Conservation (phyloP, 805 yeast species). For the Lipomyces chichibuensis region DNA sequence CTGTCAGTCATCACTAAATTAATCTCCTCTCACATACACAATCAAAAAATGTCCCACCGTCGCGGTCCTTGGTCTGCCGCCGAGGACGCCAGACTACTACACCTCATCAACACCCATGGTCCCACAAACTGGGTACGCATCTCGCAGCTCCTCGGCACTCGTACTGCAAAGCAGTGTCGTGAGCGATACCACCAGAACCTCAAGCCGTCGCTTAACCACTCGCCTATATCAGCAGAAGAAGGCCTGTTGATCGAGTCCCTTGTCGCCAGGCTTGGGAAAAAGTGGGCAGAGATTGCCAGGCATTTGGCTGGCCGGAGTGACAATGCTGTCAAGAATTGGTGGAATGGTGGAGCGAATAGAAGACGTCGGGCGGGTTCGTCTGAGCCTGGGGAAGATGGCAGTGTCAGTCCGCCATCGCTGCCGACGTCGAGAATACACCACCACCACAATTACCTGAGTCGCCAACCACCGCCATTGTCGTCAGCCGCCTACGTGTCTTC, state of each 20-base stretch:
- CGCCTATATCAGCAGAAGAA: conserved; percentile 84
- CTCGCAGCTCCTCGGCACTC: conserved; percentile 67
- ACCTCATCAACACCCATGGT: conserved; percentile 69
- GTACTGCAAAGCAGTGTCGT: conserved; percentile 90
- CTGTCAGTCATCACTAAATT: too few species aligned
- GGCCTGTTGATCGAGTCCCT: conserved; percentile 79
- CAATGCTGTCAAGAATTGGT: conserved; percentile 92
- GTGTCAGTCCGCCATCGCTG: neutral
- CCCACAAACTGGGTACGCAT: conserved; percentile 90
- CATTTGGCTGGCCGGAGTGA: conserved; percentile 81
- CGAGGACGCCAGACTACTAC: conserved; percentile 74
- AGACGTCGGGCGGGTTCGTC: conserved; percentile 51
- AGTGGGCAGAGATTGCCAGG: conserved; percentile 93
- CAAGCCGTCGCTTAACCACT: conserved; percentile 77
- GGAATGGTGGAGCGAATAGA: conserved; percentile 87
- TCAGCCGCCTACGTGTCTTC: neutral
- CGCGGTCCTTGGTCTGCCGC: conserved; percentile 87
- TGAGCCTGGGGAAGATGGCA: neutral
- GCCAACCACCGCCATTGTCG: conserved; percentile 7
- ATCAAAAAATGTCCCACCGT: conserved; percentile 14
- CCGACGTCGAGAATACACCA: conserved; percentile 1
- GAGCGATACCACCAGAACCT: conserved; percentile 90
- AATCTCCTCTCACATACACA: neutral
- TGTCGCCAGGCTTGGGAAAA: conserved; percentile 77
- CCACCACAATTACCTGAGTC: neutral